A percentile compares a stretch with the other conserved stretches of the same genome.
These are phyloP conservation scores for Pseudogymnoascus sp. DNA, from an alignment of 2,329 filamentous ascomycete genomes.

Conservation along the genomic window DNA sequence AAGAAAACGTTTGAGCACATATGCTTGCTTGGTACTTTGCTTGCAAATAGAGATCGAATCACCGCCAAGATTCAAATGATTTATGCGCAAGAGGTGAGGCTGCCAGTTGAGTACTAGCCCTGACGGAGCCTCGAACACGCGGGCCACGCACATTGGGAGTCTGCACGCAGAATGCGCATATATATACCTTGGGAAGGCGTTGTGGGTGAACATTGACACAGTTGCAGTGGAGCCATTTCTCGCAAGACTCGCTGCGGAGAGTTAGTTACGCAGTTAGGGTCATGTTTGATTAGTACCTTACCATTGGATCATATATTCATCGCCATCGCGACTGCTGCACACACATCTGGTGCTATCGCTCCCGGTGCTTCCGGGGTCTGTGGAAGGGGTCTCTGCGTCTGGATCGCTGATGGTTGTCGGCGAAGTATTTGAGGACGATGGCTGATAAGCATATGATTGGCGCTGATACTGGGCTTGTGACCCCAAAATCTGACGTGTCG, in stretches of 20 bases:
- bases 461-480: neutral
- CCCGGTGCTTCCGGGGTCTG: conserved; percentile 25
- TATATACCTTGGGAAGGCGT: conserved; percentile 50
- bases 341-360: conserved; percentile 44
- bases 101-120: conserved; percentile 18
- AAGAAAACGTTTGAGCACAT: neutral
- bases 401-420: conserved; percentile 43
- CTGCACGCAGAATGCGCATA: conserved; percentile 55
- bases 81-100: conserved; percentile 37
- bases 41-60: conserved; percentile 14
- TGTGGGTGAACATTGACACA: conserved; percentile 52
- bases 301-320: conserved; percentile 56
- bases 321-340: conserved; percentile 37
- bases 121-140: conserved; percentile 35
- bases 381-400: conserved; percentile 39
- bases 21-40: neutral
- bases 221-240: conserved; percentile 55
- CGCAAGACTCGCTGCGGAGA: conserved; percentile 48
- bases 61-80: conserved; percentile 37
- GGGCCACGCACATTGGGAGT: conserved; percentile 46
- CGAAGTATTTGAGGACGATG: conserved; percentile 35
- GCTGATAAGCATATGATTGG: neutral
- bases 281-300: conserved; percentile 30
- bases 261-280: conserved; percentile 17
- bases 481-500: neutral